phyloP scores from a whole-genome alignment of 2,329 filamentous ascomycete species.

The Rhynchosporium graminicola region DNA sequence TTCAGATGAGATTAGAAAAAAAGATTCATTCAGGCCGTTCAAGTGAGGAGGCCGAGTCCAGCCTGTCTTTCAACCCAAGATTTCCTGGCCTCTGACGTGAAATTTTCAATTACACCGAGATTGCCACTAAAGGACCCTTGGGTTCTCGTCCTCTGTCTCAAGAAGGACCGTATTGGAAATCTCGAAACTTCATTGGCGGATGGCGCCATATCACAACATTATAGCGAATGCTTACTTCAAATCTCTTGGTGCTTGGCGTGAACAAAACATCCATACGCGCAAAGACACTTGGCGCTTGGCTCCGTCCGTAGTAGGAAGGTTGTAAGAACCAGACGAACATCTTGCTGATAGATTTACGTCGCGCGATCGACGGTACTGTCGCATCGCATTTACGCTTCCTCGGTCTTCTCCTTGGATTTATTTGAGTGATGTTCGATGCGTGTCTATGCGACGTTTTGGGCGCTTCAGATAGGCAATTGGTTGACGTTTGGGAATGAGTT shows the following conservation, averaged over 20 bases:
- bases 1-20: too few relatives aligned
- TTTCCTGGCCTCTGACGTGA: too few relatives aligned
- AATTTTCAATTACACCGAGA: too few relatives aligned
- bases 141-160: too few relatives aligned
- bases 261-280: slow-evolving; percentile 1
- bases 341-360: not conserved
- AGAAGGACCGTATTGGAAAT: too few relatives aligned
- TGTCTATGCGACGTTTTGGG: not conserved
- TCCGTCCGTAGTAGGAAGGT: slow-evolving; percentile 4
- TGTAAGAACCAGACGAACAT: not conserved
- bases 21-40: too few relatives aligned
- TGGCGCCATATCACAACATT: slow-evolving; percentile 1
- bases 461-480: slow-evolving; percentile 3
- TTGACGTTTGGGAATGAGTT: not conserved
- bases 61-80: too few relatives aligned
- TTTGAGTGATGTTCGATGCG: not conserved
- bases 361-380: slow-evolving; percentile 1
- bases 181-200: not conserved
- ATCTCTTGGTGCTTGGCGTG: slow-evolving; percentile 3
- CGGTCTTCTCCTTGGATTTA: not conserved
- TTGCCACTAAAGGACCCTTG: too few relatives aligned
- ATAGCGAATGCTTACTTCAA: slow-evolving; percentile 12
- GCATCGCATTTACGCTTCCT: not conserved
- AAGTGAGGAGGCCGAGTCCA: too few relatives aligned
- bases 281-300: slow-evolving; percentile 11